Evolutionary conservation across 2,329 filamentous ascomycete genomes (phyloP), one percentile per base, ranked within the genome.

Genomic region (Sarocladium strictum): DNA sequence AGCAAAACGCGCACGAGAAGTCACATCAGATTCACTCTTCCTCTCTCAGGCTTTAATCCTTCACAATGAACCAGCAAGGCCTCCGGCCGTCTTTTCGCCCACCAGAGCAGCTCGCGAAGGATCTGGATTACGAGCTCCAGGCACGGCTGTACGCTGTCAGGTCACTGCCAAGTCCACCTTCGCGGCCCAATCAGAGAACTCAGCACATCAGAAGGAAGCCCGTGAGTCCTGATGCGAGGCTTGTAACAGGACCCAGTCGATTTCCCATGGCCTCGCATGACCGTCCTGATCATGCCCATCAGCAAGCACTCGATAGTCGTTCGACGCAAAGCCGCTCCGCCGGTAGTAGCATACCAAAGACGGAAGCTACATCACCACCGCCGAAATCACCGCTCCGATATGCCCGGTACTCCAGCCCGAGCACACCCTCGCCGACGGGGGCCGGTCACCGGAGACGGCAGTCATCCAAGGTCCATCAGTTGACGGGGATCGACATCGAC

Each of bases 401-500:
- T 23, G 56, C 24, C 15, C 49, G 24, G 53, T 56, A 9, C 38
- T 55, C 26, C 29, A 5, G 23, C n/a, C 14, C 29, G 14, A 24
- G 7, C 21, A 52, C 29, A 24, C 11, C 19, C 3, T 27, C 26
- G 29, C 26, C 35, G 5, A 32, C 4, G 32, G 19, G 17, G 4
- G 27, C 17, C 62, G 64, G 1, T 69, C 72, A 0, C 66, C 67
- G 0, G 63, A 64, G 41, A 14, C 7, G 43, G 23, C 35, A 26
- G 7, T 51, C 47, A 12, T 14, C 29, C 3, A 77, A 76, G 62
- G 64, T 75, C 40, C 65, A 67, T 32, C 71, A 74, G 58, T 65
- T 77, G 14, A 76, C 65, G 4, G 74, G 73, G 1, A 63, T 70
- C 26, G 69, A 72, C 38, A 43, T 75, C n/a, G 64, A 65, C 47